Evolutionary conservation across 345 rosid species (phyloP).

Genomic region (Lepidium didymum): DNA sequence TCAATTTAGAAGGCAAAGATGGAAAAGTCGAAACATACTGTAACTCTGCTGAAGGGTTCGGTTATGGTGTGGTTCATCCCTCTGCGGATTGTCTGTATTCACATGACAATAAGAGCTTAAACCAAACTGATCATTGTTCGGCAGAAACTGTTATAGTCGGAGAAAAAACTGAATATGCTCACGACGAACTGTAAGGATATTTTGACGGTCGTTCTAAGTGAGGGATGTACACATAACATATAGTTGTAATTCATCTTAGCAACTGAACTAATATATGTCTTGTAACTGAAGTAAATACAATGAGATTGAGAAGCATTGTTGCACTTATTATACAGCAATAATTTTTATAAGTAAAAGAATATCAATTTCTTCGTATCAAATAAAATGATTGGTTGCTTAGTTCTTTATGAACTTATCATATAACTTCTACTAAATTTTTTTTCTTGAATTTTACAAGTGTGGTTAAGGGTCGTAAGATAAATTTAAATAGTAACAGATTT

Average conservation of each 20-base stretch:
- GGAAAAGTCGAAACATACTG: constrained; percentile 84
- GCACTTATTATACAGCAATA: background rate
- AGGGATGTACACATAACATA: constrained; percentile 10
- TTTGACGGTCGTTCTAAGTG: constrained; percentile 16
- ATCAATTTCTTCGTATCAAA: background rate
- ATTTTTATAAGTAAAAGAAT: background rate
- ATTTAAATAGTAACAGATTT: no score
- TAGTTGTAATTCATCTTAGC: constrained; percentile 17
- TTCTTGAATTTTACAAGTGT: no score
- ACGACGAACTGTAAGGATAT: constrained; percentile 19
- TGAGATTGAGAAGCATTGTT: constrained; percentile 26
- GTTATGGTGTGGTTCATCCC: constrained; percentile 75
- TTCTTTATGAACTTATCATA: no score
- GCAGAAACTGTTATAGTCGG: background rate
- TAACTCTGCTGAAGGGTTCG: constrained; percentile 82
- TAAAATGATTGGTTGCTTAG: no score
- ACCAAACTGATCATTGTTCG: background rate
- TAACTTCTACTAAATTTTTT: no score
- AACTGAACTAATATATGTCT: constrained; percentile 12
- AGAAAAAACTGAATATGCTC: constrained; percentile 1
- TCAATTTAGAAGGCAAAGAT: constrained; percentile 67
- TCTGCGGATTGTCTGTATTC: constrained; percentile 85
- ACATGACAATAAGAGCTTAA: constrained; percentile 27
- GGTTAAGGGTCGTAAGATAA: no score
- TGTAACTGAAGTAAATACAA: constrained; percentile 5